Evolutionary conservation across 148 eudicot genomes (phyloP), one percentile per base, ranked within the genome.

Genomic region (Spergularia marina): DNA sequence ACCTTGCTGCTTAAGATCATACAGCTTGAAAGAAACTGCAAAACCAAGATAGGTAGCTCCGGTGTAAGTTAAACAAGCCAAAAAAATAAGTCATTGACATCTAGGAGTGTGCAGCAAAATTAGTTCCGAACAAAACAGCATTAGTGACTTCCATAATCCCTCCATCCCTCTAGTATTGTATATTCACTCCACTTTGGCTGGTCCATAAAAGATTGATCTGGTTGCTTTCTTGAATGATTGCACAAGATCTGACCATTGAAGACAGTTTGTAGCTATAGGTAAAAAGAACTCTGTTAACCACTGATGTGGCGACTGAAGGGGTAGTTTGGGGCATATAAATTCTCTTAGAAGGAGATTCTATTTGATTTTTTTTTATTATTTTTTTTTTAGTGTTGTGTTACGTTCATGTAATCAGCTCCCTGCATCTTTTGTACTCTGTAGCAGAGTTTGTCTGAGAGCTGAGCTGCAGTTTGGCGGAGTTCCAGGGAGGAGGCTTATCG

Each of bases 1-100:
- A 73, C 98, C 97, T 86, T 93, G 98, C 75, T 93, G 98, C 85
- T 93, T 93, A 78, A 92, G 98, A 87, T 90, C 98, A 74, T 92
- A 92, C 72, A 95, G 83, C 79, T 95, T 88, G 68, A 95, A 95
- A 55, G 97, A 95, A 88, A 95, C 97, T 95, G 91, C 82, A 87
- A 72, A 34, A 70, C 4, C 21, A 77, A 71, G 65, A 68, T 3
- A 61, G 44, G 57, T 40, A 78, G 18, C 60, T 62, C 69, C 56
- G 61, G 59, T 59, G 40, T 62, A 10, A 18, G 57, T 69, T 23
- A 16, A 51, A 23, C 8, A 58, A 53, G 12, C 34, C 54, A 40
- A 21, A 12, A 12, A n/a, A 23, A 21, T n/a, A 60, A 67, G 14
- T 36, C 21, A 4, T 16, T 17, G 56, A 47, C 41, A 73, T 13